Evolutionary conservation across 208 protist species (phyloP).

Genomic region (Leishmania lainsoni): DNA sequence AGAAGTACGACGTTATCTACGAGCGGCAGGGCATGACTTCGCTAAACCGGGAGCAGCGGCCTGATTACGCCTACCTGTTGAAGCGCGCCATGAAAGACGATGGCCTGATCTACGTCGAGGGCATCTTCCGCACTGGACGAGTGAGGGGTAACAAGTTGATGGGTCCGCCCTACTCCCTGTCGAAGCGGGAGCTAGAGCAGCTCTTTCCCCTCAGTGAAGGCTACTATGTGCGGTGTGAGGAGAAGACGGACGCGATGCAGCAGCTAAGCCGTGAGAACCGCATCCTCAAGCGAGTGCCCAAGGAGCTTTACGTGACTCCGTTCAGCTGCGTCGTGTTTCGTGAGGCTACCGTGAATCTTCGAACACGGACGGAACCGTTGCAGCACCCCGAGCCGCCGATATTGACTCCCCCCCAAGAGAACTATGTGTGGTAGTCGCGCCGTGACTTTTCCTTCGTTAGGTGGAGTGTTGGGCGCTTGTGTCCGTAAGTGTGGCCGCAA

Average conservation of each 20-base stretch:
- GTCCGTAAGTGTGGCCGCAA: neutral
- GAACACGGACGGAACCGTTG: conserved; percentile 29
- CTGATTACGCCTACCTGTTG: conserved; percentile 85
- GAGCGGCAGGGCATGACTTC: conserved; percentile 88
- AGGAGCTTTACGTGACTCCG: conserved; percentile 83
- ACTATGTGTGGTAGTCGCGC: conserved; percentile 5
- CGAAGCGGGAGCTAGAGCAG: conserved; percentile 64
- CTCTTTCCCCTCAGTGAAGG: conserved; percentile 73
- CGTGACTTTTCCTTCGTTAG: neutral
- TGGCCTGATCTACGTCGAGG: conserved; percentile 88
- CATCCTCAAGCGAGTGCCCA: conserved; percentile 75
- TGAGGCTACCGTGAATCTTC: conserved; percentile 55
- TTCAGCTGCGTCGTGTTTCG: conserved; percentile 87
- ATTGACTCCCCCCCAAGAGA: conserved; percentile 6
- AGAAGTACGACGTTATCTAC: conserved; percentile 87
- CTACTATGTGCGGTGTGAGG: conserved; percentile 88
- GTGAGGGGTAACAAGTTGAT: conserved; percentile 79
- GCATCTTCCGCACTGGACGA: conserved; percentile 83
- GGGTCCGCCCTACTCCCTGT: conserved; percentile 80
- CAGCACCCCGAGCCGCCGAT: conserved; percentile 27
- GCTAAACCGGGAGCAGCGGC: conserved; percentile 72
- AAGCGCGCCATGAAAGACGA: conserved; percentile 84
- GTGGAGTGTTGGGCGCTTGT: neutral
- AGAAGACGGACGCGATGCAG: conserved; percentile 82
- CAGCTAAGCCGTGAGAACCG: conserved; percentile 82